Evolutionary conservation across 805 yeast genomes (phyloP), one percentile per base, ranked within the genome.

Genomic region (Clavispora fructus): DNA sequence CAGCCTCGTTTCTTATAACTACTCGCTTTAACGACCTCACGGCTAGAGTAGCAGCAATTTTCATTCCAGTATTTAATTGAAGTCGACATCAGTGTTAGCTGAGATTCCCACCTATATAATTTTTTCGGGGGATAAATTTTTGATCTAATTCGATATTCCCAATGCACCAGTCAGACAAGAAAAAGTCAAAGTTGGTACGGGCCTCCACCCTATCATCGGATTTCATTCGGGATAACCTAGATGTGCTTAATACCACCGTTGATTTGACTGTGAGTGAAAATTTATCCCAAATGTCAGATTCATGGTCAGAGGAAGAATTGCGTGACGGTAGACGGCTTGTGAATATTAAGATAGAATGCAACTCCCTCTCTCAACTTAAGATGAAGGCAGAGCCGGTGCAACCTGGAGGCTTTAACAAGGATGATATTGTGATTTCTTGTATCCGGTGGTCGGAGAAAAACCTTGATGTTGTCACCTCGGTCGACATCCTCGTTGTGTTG

Each of bases 381-480:
- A 13, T 35, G 6, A 16, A 19, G n/a, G 35, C 41, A 13, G 25
- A 14, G 9, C 26, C 35, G 4, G 19, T 35, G 2, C 23, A 8
- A 1, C 31, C 26, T 2, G 25, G 23, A 23, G 2, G 8, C 27
- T 19, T 27, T 10, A 73, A 57, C 44, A 62, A 37, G 56, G 67
- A 69, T 5, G 67, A 66, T 42, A 73, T 79, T 7, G 75, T 79
- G 14, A 71, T 82, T 16, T 74, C 81, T 16, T 83, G 89, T 58
- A 80, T 83, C 29, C 72, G 69, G 57, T 80, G 85, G 82, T 62
- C 65, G 35, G 79, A 74, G 40, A 63, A 69, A 41, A 61, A 62
- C 32, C 64, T 71, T 48, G 73, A 68, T 57, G 79, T 71, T 45
- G 80, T 82, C 28, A 83, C 89, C 0, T 77, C 84, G 1, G 88